phyloP scores from a whole-genome alignment of 1,284 basidiomycete genomes.

The Tremellales sp. region DNA sequence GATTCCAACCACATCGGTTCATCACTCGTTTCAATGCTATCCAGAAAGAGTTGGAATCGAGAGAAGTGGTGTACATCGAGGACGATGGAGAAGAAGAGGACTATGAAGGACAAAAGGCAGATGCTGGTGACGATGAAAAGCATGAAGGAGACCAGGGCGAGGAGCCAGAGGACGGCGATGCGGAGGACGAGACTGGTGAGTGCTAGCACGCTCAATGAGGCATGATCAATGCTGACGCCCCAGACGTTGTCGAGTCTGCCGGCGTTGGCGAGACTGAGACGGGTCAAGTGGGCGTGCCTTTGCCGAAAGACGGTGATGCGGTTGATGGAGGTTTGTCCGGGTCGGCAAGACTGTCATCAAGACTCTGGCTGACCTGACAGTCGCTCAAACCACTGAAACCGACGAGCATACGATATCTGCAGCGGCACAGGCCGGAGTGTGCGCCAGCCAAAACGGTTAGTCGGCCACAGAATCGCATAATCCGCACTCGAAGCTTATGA shows the following conservation, averaged over 20 bases:
- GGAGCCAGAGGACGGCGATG: conserved; percentile 10
- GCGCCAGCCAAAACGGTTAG: no score
- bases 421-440: no score
- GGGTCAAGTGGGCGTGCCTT: background rate
- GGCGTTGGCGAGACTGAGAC: background rate
- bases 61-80: conserved; percentile 8
- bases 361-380: no score
- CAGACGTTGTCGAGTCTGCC: background rate
- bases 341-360: no score
- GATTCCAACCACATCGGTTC: conserved; percentile 34
- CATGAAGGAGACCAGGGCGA: conserved; percentile 4
- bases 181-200: conserved; percentile 6
- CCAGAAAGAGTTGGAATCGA: conserved; percentile 38
- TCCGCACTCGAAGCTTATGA: no score
- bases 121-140: conserved; percentile 4
- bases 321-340: background rate
- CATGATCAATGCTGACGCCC: background rate
- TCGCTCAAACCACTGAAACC: no score
- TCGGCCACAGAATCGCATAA: no score
- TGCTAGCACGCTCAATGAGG: background rate
- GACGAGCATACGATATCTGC: no score
- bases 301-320: background rate
- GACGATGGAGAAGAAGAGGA: conserved; percentile 7
- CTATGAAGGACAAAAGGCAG: conserved; percentile 5
- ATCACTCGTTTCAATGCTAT: conserved; percentile 42